These are phyloP conservation scores for Alternaria panax DNA, from an alignment of 2,329 filamentous ascomycete genomes.

Conservation along the genomic window DNA sequence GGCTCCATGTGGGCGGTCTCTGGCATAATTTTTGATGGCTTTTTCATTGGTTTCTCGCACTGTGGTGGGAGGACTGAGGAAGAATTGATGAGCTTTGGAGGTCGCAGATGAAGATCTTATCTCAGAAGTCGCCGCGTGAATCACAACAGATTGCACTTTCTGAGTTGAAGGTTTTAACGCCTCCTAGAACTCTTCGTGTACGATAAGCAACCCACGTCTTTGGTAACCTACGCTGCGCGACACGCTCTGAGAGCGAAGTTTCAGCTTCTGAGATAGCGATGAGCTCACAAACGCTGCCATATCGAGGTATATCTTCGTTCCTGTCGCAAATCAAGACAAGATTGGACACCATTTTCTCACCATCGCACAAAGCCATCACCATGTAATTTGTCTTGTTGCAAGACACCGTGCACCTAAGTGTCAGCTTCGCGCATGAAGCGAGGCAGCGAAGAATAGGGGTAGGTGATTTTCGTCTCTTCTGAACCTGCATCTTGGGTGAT, in stretches of 20 bases:
- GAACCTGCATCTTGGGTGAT: not conserved
- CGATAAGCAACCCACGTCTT: not conserved
- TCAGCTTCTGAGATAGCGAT: not conserved
- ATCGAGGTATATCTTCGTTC: not conserved
- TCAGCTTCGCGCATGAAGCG: not conserved
- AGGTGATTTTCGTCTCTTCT: not conserved
- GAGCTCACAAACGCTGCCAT: not conserved
- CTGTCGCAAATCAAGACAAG: not conserved
- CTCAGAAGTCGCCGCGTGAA: not conserved
- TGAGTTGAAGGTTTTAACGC: not conserved
- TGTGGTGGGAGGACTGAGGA: conserved; percentile 1
- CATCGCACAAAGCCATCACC: not conserved
- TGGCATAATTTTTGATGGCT: conserved; percentile 18
- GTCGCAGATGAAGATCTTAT: not conserved
- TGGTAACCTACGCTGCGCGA: not conserved
- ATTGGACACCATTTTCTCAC: not conserved
- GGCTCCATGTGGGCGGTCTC: conserved; percentile 10
- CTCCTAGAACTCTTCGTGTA: not conserved
- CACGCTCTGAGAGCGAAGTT: not conserved
- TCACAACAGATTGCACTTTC: not conserved
- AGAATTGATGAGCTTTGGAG: not conserved
- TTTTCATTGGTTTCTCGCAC: conserved; percentile 7
- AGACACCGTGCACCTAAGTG: not conserved
- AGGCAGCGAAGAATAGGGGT: not conserved
- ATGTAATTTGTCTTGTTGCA: too few relatives aligned